Evolutionary conservation across 2,329 filamentous ascomycete genomes (phyloP).

Genomic region (Trichophaea hybrida): DNA sequence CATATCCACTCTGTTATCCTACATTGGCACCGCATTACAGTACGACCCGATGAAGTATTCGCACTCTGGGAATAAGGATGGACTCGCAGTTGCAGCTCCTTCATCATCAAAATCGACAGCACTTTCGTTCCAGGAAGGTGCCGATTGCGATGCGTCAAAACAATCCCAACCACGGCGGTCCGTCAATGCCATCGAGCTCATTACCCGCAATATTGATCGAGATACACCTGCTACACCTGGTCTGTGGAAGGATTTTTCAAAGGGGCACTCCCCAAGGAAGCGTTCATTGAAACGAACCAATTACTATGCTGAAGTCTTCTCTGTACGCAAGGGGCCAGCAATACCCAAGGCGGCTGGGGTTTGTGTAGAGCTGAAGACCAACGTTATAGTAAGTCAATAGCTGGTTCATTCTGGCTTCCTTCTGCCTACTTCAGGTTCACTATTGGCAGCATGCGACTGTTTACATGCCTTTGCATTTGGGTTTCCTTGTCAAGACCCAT

Average conservation of each 20-base stretch:
- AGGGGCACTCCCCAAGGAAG: conserved; percentile 15
- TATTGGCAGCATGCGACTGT: conserved; percentile 19
- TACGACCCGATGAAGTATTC: too few species aligned
- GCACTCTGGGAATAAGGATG: too few species aligned
- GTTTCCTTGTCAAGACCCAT: neutral
- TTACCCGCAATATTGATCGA: conserved; percentile 14
- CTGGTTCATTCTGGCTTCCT: neutral
- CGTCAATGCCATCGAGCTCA: conserved; percentile 6
- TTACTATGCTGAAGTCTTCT: conserved; percentile 30
- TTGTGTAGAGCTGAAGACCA: conserved; percentile 49
- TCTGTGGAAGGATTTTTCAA: conserved; percentile 15
- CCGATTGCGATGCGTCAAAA: conserved; percentile 7
- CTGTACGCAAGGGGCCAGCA: conserved; percentile 27
- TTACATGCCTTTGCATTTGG: neutral
- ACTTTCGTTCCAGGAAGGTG: conserved; percentile 14
- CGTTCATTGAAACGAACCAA: conserved; percentile 14
- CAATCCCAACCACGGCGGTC: conserved; percentile 11
- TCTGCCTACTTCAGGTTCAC: neutral
- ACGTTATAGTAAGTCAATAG: conserved; percentile 41
- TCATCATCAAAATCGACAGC: conserved; percentile 18
- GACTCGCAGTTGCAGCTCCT: conserved; percentile 1
- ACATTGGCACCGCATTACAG: too few species aligned
- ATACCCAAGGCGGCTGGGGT: conserved; percentile 35
- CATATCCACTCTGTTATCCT: too few species aligned
- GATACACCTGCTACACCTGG: conserved; percentile 13